These are phyloP conservation scores for Sonneratia alba DNA, from an alignment of 345 rosid genomes.

Conservation along the genomic window DNA sequence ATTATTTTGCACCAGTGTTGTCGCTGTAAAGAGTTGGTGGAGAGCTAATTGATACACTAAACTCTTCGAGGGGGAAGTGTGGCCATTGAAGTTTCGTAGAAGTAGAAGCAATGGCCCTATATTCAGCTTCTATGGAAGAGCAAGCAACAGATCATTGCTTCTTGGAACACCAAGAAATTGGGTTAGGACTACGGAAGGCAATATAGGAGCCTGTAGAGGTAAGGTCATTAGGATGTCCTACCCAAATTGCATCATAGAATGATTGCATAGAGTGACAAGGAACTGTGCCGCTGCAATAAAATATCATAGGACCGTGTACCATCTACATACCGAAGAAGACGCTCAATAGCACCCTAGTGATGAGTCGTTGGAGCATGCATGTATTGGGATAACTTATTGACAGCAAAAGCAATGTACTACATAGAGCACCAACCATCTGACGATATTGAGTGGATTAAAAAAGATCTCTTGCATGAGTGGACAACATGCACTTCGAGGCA, in stretches of 20 bases:
- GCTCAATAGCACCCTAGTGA: background rate
- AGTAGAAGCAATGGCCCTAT: background rate
- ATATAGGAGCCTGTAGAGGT: background rate
- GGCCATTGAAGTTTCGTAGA: background rate
- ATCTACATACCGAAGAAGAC: background rate
- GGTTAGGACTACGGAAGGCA: background rate
- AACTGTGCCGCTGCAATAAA: background rate
- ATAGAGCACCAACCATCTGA: background rate
- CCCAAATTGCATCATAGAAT: slow-evolving; percentile 2
- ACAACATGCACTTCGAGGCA: background rate
- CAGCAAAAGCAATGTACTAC: background rate
- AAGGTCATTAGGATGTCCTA: background rate
- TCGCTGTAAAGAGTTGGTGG: background rate
- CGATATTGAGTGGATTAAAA: background rate
- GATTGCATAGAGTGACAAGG: background rate
- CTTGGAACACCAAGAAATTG: fast-evolving
- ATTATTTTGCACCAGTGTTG: background rate
- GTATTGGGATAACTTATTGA: background rate
- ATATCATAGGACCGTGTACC: background rate
- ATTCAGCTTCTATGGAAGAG: slow-evolving; percentile 4
- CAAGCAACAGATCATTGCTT: background rate
- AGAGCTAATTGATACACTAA: background rate
- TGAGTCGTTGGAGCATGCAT: background rate
- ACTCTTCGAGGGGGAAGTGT: background rate
- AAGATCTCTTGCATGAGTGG: no score